Base-by-base conservation (phyloP, 495 filamentous ascomycete genomes). In the Delitschia confertaspora region DNA sequence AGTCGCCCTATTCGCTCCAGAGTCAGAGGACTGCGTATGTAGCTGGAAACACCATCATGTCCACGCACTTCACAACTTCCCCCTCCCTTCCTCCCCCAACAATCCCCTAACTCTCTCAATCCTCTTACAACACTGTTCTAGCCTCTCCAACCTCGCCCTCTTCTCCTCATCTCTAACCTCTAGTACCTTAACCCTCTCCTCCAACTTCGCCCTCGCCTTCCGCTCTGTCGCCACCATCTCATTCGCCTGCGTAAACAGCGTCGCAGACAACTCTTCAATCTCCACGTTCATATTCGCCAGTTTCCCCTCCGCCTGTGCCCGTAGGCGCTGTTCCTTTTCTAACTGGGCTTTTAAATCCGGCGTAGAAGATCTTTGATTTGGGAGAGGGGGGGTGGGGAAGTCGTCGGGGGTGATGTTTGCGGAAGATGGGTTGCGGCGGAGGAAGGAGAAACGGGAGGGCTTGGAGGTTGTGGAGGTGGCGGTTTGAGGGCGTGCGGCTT, bases 171-270 rank as follows among this genome's bases (percentile, higher is more conserved):
- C 86, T 55, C 94, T 56, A 58, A 71, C 60, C 49, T 88, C 88
- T 29, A 94, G 56, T 39, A 82, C 61, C 38, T 69, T 71, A 47
- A 65, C 45, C 41, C 74, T 68, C 60, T 85, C 81, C 60, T 94
- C 87, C 22, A 96, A 68, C 61, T 73, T 75, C 5, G 82, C 84
- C 29, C 85, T 67, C 24, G 83, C 85, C 59, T 81, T 78, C 33
- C 91, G 71, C 69, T 96, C 91, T 55, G 76, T 67, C 11, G 89
- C 86, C 18, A 98, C 91, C 89, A 98, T 96, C 69, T 94, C 85
- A 56, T 96, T 96, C 13, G 91, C 91, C 63, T 94, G 80, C 60
- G 85, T 78, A 65, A 98, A 98, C 37, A 98, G 68, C 50, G 80
- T 76, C 33, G 78, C 82, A 24, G 78, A 85, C 51, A 98, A 67